Evolutionary conservation across 345 rosid species (phyloP), one percentile per base, ranked within the genome.

Genomic region (Aquilaria sinensis): DNA sequence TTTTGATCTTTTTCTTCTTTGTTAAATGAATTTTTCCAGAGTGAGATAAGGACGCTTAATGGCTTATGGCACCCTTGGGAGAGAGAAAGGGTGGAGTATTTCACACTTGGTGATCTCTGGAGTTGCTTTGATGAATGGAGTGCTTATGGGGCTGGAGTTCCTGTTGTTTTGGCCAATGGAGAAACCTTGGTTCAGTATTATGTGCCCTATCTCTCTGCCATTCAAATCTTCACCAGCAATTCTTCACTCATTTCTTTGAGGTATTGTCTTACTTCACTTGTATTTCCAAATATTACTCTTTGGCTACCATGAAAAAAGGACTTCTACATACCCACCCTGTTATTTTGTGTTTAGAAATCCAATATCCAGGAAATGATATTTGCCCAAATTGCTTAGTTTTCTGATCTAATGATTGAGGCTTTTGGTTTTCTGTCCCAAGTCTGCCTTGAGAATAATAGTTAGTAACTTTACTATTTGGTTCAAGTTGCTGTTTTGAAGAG

Each of bases 101-200:
- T 81, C 67, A 78, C 47, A 10, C 69, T 90, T 63, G 76, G 75
- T n/a, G 93, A 90, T 74, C 83, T 88, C 3, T 90, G 96, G 97
- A 69, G 72, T 30, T 78, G 83, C 76, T 86, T 74, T 45, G 73
- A 77, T 54, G 97, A 90, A 74, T 81, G 78, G 81, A 84, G 97
- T 58, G 96, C 96, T 4, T 90, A 81, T 60, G 93, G 97, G 51
- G 75, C 69, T 13, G 84, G 89, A 16, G 64, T 76, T 12, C 66
- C 69, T 0, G 73, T 90, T 4, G 61, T 55, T 3, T 56, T 81
- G 50, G 56, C 64, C 59, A 65, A 16, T 29, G 77, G 78, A 1
- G 80, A 82, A 63, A 70, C 53, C 30, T 48, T 87, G 49, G 66
- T 65, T 65, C 94, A 90, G 57, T 87, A 85, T 64, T 87, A 68